A percentile compares a stretch with the other conserved stretches of the same genome.
Evolutionary conservation across 2,329 filamentous ascomycete genomes (phyloP).

Genomic region (Hymenoscyphus repandus): DNA sequence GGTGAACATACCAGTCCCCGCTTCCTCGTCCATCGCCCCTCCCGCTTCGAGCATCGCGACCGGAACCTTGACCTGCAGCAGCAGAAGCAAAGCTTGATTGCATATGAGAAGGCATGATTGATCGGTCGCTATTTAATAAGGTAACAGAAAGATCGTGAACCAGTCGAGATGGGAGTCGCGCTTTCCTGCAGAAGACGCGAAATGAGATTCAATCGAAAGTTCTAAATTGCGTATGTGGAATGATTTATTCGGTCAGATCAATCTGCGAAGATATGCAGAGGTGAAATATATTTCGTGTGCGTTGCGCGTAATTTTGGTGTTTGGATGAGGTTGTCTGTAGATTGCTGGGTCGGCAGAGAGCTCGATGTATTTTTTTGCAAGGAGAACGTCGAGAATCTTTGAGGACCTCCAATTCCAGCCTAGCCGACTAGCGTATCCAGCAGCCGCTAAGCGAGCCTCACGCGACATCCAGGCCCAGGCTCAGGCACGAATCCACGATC

Average conservation of each 20-base stretch:
- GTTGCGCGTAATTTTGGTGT: background rate
- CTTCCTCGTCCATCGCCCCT: slow-evolving; percentile 54
- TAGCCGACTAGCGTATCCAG: background rate
- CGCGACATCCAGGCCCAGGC: no score
- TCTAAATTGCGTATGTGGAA: slow-evolving; percentile 2
- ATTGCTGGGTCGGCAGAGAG: background rate
- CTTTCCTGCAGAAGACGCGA: slow-evolving; percentile 16
- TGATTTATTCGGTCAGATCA: slow-evolving; percentile 1
- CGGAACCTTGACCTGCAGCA: slow-evolving; percentile 68
- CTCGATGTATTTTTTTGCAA: background rate
- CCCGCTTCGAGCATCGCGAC: slow-evolving; percentile 52
- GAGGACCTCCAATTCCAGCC: background rate
- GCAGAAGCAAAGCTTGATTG: slow-evolving; percentile 81
- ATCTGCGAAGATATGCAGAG: background rate
- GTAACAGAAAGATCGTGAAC: slow-evolving; percentile 7
- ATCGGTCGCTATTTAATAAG: slow-evolving; percentile 11
- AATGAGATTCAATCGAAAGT: slow-evolving; percentile 2
- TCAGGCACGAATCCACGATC: background rate
- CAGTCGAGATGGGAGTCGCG: slow-evolving; percentile 16
- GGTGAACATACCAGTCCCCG: slow-evolving; percentile 65
- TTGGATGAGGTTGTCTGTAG: background rate
- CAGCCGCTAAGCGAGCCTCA: background rate
- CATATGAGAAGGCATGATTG: slow-evolving; percentile 64
- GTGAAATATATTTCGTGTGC: background rate
- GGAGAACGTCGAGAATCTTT: background rate